Evolutionary conservation across 352 stramenopile genomes (phyloP), one percentile per base, ranked within the genome.

Genomic region (Thraustotheca clavata): DNA sequence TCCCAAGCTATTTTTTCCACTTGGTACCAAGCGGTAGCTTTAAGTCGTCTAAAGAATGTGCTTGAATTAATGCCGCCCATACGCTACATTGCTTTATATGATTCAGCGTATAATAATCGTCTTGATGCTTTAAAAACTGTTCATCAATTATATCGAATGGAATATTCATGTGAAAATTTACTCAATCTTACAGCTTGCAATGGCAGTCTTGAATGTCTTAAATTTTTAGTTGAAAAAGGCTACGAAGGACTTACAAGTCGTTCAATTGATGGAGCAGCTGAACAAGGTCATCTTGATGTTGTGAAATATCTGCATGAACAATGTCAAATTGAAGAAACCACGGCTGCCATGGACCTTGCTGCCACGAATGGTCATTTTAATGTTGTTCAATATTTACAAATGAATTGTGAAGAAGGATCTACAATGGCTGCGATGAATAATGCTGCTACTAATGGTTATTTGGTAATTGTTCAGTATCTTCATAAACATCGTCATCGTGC

Each of bases 361-460:
- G 55, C 55, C 4, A 29, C 31, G 4, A 20, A 49, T 31, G 55
- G 55, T 4, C 55, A 62, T 29, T 16, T 62, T 22, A 18, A 46
- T 26, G 55, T 62, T n/a, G 55, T 62, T 8, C 34, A 62, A 49
- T 62, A 36, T 26, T 41, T 62, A 12, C 33, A 50, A 24, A 3
- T 7, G 18, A 26, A 48, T 20, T 41, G 55, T n/a, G 22, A n/a
- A 6, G 55, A 62, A 62, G 55, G 55, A 16, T 46, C 31, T 9
- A 62, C 55, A 41, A 29, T n/a, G 20, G 55, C 35, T 29, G 62
- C 62, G 8, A 43, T 69, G 32, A 54, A 69, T 34, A 31, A 43
- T 1, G 62, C 49, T 31, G 49, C 62, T 20, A 39, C 39, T 14
- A 49, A 46, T 22, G 62, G 62, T 1, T 41, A 69, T 27, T 16